A percentile compares a stretch with the other conserved stretches of the same genome.
These are phyloP conservation scores for Fraxinus baroniana DNA, from an alignment of 305 asterid genomes.

Conservation along the genomic window DNA sequence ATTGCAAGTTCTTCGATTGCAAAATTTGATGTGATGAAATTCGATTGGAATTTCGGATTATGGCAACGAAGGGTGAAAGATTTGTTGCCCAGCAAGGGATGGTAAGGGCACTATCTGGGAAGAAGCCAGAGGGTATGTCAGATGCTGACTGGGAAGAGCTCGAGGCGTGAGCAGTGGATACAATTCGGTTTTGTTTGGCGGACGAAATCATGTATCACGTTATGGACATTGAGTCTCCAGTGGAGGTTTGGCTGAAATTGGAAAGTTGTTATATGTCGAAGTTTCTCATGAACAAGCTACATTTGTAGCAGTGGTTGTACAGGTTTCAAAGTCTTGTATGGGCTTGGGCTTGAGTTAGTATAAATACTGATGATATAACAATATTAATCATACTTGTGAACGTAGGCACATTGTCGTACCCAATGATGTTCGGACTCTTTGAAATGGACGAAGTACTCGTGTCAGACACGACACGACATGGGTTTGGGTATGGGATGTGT, in stretches of 20 bases:
- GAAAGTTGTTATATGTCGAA: neutral
- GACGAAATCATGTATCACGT: neutral
- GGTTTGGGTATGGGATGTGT: too few relatives aligned
- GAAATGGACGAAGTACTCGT: too few relatives aligned
- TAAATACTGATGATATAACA: too few relatives aligned
- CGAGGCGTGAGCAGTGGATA: neutral
- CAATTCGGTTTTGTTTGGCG: neutral
- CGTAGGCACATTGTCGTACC: neutral
- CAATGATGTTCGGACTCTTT: too few relatives aligned
- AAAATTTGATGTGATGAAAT: neutral
- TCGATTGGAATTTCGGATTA: neutral
- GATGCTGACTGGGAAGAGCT: neutral
- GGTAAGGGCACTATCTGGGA: neutral
- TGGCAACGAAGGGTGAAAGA: neutral
- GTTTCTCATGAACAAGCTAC: neutral
- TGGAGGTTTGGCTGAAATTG: neutral
- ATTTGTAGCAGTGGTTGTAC: neutral
- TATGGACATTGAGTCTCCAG: neutral
- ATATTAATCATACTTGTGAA: neutral
- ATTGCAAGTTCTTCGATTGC: neutral
- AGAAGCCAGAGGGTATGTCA: neutral
- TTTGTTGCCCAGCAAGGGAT: neutral
- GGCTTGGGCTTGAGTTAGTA: neutral
- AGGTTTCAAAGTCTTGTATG: too few relatives aligned
- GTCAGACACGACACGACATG: too few relatives aligned